phyloP scores from a whole-genome alignment of 2,329 filamentous ascomycete species.

The Pseudofabraea citricarpa region DNA sequence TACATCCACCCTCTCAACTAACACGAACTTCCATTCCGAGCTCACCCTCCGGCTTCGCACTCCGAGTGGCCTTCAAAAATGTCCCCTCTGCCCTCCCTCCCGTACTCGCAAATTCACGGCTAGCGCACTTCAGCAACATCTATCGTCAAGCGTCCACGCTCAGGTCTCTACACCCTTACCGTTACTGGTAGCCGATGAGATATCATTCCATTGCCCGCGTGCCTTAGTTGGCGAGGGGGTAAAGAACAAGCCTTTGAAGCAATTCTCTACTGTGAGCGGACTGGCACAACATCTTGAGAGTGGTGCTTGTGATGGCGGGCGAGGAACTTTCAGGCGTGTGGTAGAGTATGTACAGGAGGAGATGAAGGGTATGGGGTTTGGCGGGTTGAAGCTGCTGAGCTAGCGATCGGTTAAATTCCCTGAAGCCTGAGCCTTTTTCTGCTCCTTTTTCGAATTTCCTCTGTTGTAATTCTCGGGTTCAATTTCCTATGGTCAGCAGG shows the following conservation, averaged over 20 bases:
- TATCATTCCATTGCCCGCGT: slow-evolving; percentile 10
- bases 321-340: not conserved
- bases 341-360: not conserved
- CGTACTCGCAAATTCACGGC: slow-evolving; percentile 5
- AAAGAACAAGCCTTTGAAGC: slow-evolving; percentile 1
- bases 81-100: slow-evolving; percentile 5
- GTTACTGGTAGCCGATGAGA: slow-evolving; percentile 5
- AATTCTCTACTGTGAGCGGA: not conserved
- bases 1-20: slow-evolving; percentile 7
- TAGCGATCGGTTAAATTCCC: slow-evolving; percentile 7
- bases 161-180: slow-evolving; percentile 2
- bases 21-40: slow-evolving; percentile 5
- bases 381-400: slow-evolving; percentile 3
- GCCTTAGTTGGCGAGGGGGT: slow-evolving; percentile 7
- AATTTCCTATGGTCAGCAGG: too few species aligned
- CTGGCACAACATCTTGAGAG: not conserved
- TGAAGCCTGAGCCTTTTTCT: too few species aligned
- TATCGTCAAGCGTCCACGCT: slow-evolving; percentile 8
- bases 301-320: not conserved
- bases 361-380: not conserved
- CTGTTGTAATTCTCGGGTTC: too few species aligned
- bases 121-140: slow-evolving; percentile 8
- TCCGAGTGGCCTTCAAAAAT: slow-evolving; percentile 5
- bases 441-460: too few species aligned
- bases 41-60: slow-evolving; percentile 2